Percentiles rank a stretch among this genome's conserved stretches.
phyloP scores from a whole-genome alignment of 495 filamentous ascomycete species.

The Annulohypoxylon stygium region DNA sequence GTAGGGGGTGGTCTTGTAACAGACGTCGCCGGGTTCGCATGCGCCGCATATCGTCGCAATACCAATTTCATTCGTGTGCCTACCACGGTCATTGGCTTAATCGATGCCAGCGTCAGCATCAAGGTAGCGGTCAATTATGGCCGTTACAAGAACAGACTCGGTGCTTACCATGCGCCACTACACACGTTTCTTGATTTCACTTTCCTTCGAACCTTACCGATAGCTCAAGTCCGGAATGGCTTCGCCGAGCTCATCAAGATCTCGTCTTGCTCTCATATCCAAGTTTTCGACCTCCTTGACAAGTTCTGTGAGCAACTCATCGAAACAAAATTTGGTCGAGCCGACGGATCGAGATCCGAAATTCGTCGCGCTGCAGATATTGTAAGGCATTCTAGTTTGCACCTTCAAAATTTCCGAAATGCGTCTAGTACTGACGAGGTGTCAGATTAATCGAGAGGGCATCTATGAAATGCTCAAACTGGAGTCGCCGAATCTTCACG shows the following conservation, averaged over 20 bases:
- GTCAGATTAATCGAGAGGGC: constrained; percentile 67
- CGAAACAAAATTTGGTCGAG: constrained; percentile 67
- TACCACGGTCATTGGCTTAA: constrained; percentile 75
- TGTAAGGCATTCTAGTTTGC: constrained; percentile 13
- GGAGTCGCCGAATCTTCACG: constrained; percentile 73
- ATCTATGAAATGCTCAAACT: constrained; percentile 74
- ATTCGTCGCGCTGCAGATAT: constrained; percentile 67
- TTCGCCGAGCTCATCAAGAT: constrained; percentile 78
- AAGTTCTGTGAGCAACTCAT: constrained; percentile 72
- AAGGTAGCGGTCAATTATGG: constrained; percentile 76
- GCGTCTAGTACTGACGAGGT: background rate
- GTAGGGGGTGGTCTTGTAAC: constrained; percentile 74
- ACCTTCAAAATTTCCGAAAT: too few relatives aligned
- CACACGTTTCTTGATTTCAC: constrained; percentile 76
- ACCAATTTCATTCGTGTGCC: constrained; percentile 71
- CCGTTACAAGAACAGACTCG: constrained; percentile 74
- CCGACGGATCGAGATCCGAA: constrained; percentile 60
- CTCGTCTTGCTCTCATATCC: constrained; percentile 70
- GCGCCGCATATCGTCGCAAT: constrained; percentile 67
- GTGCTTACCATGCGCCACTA: constrained; percentile 74
- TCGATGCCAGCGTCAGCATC: constrained; percentile 75
- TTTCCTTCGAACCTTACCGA: constrained; percentile 71
- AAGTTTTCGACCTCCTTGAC: constrained; percentile 71
- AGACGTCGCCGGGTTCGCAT: constrained; percentile 76
- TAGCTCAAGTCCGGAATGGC: constrained; percentile 72